Evolutionary conservation across 306 rosid species (phyloP).

Genomic region (Dalbergia oliveri): DNA sequence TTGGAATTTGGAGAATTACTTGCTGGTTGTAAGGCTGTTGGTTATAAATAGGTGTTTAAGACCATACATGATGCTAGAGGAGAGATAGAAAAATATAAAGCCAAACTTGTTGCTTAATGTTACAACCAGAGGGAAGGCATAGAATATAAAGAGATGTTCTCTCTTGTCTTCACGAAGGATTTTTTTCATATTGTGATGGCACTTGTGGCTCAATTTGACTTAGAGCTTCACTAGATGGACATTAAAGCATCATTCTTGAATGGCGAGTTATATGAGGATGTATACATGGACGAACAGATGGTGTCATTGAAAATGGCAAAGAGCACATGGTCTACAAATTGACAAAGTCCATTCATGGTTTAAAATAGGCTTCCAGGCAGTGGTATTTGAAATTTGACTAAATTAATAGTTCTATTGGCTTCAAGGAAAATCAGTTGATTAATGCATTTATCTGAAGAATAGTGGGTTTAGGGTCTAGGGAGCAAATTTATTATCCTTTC

Average conservation of each 20-base stretch:
- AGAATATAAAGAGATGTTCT: neutral
- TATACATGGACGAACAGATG: neutral
- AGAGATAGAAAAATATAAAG: no score
- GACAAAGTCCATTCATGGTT: neutral
- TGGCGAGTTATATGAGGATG: neutral
- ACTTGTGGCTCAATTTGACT: neutral
- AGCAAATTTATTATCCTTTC: neutral
- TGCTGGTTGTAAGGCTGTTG: no score
- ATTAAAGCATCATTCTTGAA: neutral
- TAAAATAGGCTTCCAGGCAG: neutral
- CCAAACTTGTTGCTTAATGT: no score
- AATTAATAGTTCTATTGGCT: neutral
- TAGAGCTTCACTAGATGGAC: neutral
- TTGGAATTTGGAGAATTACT: no score
- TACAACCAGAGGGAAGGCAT: neutral
- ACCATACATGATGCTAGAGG: no score
- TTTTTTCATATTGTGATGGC: neutral
- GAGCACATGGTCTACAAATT: neutral
- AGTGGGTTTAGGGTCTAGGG: no score
- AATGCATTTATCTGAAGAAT: slow-evolving; percentile 1
- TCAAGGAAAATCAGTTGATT: neutral
- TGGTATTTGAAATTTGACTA: neutral
- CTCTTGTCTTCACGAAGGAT: neutral
- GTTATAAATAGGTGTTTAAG: no score
- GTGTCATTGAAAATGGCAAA: neutral